phyloP scores from a whole-genome alignment of 2,329 filamentous ascomycete species.

The Graphiopsis chlorocephala region DNA sequence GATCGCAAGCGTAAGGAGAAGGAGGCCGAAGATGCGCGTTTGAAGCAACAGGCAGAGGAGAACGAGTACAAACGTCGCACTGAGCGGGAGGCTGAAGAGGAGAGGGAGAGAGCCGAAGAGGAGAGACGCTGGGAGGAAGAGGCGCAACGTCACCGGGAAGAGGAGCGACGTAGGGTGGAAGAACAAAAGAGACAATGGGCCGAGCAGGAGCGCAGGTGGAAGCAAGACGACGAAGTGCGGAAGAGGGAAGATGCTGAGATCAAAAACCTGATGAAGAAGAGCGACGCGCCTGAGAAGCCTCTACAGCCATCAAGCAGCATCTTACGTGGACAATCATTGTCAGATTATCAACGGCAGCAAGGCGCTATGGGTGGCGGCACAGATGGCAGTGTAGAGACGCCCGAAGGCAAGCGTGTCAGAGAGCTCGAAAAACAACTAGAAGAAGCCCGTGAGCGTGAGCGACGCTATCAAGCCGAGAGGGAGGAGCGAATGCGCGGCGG shows the following conservation, averaged over 20 bases:
- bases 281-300: conserved; percentile 58
- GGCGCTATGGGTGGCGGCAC: conserved; percentile 36
- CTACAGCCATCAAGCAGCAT: conserved; percentile 44
- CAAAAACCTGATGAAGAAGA: conserved; percentile 61
- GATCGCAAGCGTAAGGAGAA: conserved; percentile 64
- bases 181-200: conserved; percentile 73
- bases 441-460: conserved; percentile 65
- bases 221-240: conserved; percentile 69
- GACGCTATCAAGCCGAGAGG: conserved; percentile 60
- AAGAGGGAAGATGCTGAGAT: conserved; percentile 70
- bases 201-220: conserved; percentile 74
- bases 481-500: conserved; percentile 48
- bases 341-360: conserved; percentile 78
- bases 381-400: conserved; percentile 40
- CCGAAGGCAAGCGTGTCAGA: conserved; percentile 67
- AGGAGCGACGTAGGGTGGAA: conserved; percentile 58
- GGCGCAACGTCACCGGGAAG: conserved; percentile 57
- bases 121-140: conserved; percentile 67
- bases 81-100: conserved; percentile 60
- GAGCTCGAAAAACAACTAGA: conserved; percentile 75
- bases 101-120: conserved; percentile 60
- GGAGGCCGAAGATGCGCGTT: conserved; percentile 53
- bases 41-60: conserved; percentile 51
- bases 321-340: conserved; percentile 78
- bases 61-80: conserved; percentile 48